Evolutionary conservation across 192 early-diverging fungal genomes (phyloP), one percentile per base, ranked within the genome.

Genomic region (Coemansia sp.): DNA sequence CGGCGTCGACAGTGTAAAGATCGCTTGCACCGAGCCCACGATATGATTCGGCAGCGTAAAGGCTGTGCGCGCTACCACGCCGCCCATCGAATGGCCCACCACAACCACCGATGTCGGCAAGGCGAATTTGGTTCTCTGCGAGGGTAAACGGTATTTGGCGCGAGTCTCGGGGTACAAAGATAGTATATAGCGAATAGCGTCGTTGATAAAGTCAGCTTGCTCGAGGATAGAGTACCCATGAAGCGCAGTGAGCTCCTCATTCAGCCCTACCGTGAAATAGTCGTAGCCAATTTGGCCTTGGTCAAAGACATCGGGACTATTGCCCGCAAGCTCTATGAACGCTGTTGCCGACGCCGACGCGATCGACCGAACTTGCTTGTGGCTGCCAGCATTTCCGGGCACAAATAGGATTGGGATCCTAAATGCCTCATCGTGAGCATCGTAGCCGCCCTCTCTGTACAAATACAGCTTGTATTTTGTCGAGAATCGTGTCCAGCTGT

Each of bases 71-170:
- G 95, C 95, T 19, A 96, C 95, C n/a, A 97, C 88, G 11, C 95
- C 95, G 37, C 97, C 97, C 95, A 98, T 97, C 10, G 95, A 97
- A 73, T 98, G 95, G 12, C 90, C 94, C 59, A 96, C 79, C 27
- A 97, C 79, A n/a, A 93, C 75, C 19, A 98, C 92, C 15, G 93
- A 92, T 4, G 72, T 77, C 0, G 94, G 92, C 46, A 84, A 66
- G 14, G 76, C 76, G 57, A 80, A 77, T 8, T 21, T 46, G 19
- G 86, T 67, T 12, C 67, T 63, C 32, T 76, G 75, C 2, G 38
- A 60, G 27, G 58, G 19, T 1, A 67, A 38, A 48, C 14, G 38
- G 46, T 85, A 62, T 14, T 62, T 48, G n/a, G 62, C 29, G 21
- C 86, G 72, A 10, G 79, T 78, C 19, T 74, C 68, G 10, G 86